Base-by-base conservation (phyloP, 192 early-diverging fungal genomes). In the Umbelopsis sp. region DNA sequence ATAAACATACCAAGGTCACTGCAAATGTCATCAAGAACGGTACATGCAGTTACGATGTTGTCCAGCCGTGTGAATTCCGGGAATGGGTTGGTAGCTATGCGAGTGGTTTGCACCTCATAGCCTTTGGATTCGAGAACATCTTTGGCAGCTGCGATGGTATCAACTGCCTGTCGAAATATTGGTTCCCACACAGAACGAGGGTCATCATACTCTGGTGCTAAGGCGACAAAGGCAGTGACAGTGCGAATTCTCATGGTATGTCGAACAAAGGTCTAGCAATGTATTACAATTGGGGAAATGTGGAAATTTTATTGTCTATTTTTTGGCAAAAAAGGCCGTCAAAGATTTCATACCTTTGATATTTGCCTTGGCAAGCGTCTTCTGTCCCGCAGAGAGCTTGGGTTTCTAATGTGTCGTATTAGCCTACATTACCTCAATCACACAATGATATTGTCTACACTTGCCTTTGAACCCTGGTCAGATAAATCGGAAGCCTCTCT, bases 271-370 rank as follows among this genome's bases (percentile, higher is more conserved):
- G 25, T 12, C 4, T 12, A 24, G 7, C 21, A 54, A 22, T 21
- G 26, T 2, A 36, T 32, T 8, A 5, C 14, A 14, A 34, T 32
- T 52, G 10, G 12, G 54, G 54, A 16, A 34, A n/a, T 62, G 24
- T 31, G 16, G 14, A 20, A 62, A 31, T 10, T 62, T 62, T 62
- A n/a, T 34, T 62, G 26, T 62, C 56, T 62, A 45, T 53, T 83
- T 82, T 65, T 84, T 84, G n/a, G 70, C 65, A 74, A 84, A 84
- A 67, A 82, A 84, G 43, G 74, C 70, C 1, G 78, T 75, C 41
- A 84, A 36, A 12, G 78, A 77, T 67, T 82, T 80, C 83, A 84
- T 84, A 31, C 83, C 83, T 71, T 77, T 71, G 29, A 70, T 84
- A 44, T 75, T 82, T 12, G 78, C 83, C 71, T 84, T 84, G 70